phyloP scores from a whole-genome alignment of 2,329 filamentous ascomycete species.

The Tolypocladium guangdongense region DNA sequence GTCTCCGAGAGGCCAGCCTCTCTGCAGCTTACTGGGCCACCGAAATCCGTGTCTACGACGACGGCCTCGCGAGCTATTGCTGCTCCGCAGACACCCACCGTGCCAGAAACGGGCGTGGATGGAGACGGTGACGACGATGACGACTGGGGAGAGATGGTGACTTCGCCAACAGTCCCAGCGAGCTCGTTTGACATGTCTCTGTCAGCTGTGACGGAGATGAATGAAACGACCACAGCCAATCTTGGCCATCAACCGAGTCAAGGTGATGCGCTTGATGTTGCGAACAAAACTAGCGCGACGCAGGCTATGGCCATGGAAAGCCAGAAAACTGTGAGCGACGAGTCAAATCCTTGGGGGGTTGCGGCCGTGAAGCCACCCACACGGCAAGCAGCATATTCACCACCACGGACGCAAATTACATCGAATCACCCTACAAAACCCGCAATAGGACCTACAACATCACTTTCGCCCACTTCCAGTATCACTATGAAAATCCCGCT shows the following conservation, averaged over 20 bases:
- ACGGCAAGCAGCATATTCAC: neutral
- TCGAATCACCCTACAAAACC: neutral
- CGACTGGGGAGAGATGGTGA: slow-evolving; percentile 52
- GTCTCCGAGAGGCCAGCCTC: neutral
- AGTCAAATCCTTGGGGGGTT: neutral
- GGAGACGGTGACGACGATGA: slow-evolving; percentile 30
- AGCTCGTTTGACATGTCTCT: neutral
- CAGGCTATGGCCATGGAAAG: neutral
- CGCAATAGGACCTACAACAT: no score
- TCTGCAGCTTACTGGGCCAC: neutral
- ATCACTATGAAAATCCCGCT: no score
- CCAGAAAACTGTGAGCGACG: neutral
- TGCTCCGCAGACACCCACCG: neutral
- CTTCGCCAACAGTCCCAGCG: slow-evolving; percentile 14
- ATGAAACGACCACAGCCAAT: neutral
- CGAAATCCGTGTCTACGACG: neutral
- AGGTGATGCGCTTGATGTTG: neutral
- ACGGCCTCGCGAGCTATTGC: neutral
- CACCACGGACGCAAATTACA: neutral
- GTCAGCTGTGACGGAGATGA: neutral
- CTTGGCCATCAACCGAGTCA: neutral
- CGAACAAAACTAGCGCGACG: neutral
- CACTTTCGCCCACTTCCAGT: neutral
- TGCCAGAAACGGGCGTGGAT: neutral
- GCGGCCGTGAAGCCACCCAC: neutral